Evolutionary conservation across 2,329 filamentous ascomycete genomes (phyloP).

Genomic region (Aspergillus arachidicola): DNA sequence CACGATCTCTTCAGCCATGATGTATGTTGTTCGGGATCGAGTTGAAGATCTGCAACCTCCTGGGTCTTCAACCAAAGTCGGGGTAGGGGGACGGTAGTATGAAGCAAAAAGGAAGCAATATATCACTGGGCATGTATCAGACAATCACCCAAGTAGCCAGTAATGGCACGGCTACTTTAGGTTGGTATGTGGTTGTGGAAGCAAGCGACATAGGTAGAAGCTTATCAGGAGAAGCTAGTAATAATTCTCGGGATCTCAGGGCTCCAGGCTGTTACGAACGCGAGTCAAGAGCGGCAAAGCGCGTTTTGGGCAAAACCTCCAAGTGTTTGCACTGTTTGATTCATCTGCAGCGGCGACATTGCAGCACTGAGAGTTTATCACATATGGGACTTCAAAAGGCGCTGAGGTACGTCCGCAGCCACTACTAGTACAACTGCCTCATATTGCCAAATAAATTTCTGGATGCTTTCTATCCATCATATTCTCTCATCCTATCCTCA

Average conservation of each 20-base stretch:
- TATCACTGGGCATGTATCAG: not conserved
- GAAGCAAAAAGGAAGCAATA: not conserved
- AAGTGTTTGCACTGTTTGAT: conserved; percentile 10
- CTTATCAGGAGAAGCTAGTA: not conserved
- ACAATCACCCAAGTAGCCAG: not conserved
- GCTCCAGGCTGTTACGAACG: not conserved
- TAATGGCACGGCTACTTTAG: not conserved
- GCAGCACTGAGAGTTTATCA: not conserved
- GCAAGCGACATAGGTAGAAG: not conserved
- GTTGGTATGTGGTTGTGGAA: not conserved
- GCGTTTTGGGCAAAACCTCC: not conserved
- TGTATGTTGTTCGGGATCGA: conserved; percentile 17
- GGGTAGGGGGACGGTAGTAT: not conserved
- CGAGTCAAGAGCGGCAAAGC: conserved; percentile 4
- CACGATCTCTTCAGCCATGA: conserved; percentile 79
- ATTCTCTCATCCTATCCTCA: not conserved
- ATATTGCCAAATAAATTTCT: too few species aligned
- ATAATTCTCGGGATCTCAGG: not conserved
- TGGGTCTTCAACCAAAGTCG: not conserved
- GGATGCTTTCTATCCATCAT: not conserved
- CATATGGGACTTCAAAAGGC: not conserved
- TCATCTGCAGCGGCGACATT: not conserved
- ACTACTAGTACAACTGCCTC: not conserved
- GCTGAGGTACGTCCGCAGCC: not conserved
- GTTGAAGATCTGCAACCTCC: conserved; percentile 8